Conservation (phyloP, 202 grass and related monocot genomes). For the Setaria viridis region DNA sequence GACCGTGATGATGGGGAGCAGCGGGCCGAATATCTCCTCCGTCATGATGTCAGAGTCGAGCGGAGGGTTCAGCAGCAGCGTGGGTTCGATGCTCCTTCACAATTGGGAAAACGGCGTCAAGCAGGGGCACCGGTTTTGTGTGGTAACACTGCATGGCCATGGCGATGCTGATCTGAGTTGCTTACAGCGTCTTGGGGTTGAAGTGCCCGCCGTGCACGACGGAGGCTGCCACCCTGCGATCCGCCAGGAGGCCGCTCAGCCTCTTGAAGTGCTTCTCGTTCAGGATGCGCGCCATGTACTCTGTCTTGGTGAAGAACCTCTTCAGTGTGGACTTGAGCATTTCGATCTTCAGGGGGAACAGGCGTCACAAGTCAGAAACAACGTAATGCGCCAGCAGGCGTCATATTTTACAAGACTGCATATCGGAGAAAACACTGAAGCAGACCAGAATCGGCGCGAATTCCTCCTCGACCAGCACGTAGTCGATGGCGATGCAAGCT, state of each 20-base stretch:
- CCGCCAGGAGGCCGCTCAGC: constrained; percentile 55
- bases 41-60: constrained; percentile 89
- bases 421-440: neutral
- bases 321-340: constrained; percentile 64
- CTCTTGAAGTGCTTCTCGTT: constrained; percentile 74
- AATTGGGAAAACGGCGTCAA: neutral
- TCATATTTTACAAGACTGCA: no score
- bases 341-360: constrained; percentile 58
- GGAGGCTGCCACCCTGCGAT: constrained; percentile 50
- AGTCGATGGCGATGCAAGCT: constrained; percentile 85
- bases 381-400: neutral
- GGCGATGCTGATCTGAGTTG: neutral
- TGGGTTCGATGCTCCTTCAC: constrained; percentile 84
- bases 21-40: constrained; percentile 89
- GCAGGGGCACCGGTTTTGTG: neutral
- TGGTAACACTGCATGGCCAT: neutral
- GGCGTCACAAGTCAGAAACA: constrained; percentile 3
- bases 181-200: constrained; percentile 75
- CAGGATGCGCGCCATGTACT: constrained; percentile 56
- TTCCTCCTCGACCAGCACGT: constrained; percentile 73
- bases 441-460: constrained; percentile 71
- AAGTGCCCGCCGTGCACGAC: constrained; percentile 70
- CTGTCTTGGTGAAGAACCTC: constrained; percentile 51
- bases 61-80: constrained; percentile 82
- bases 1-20: constrained; percentile 93